phyloP scores from a whole-genome alignment of 2,329 filamentous ascomycete species.

The Coleophoma cylindrospora region DNA sequence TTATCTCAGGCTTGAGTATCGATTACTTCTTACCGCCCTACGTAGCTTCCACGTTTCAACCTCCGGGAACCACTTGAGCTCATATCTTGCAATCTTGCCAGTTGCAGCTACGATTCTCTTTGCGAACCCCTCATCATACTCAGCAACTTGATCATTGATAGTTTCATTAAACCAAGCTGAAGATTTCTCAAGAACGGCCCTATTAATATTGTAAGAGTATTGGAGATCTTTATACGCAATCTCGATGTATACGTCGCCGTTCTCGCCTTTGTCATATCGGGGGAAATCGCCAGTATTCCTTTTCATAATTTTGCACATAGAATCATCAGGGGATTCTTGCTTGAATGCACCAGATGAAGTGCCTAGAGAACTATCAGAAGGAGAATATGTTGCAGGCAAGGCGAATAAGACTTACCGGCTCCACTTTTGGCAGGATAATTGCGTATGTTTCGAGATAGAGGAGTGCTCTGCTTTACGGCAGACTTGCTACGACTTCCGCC shows the following conservation, averaged over 20 bases:
- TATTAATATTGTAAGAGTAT: background rate
- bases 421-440: too few species aligned
- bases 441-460: too few species aligned
- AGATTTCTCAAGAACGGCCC: background rate
- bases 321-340: background rate
- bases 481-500: too few species aligned
- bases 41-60: background rate
- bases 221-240: background rate
- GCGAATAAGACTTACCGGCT: too few species aligned
- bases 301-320: background rate
- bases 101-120: background rate
- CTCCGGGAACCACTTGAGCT: background rate
- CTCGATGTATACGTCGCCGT: background rate
- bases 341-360: too few species aligned
- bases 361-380: too few species aligned
- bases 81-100: background rate
- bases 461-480: too few species aligned
- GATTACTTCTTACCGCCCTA: background rate
- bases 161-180: conserved; percentile 7
- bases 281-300: background rate
- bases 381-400: too few species aligned
- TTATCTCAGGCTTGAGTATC: background rate
- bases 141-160: background rate
- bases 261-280: background rate
- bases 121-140: conserved; percentile 1